phyloP scores from a whole-genome alignment of 345 rosid species.

The Capsella bursapastoris region DNA sequence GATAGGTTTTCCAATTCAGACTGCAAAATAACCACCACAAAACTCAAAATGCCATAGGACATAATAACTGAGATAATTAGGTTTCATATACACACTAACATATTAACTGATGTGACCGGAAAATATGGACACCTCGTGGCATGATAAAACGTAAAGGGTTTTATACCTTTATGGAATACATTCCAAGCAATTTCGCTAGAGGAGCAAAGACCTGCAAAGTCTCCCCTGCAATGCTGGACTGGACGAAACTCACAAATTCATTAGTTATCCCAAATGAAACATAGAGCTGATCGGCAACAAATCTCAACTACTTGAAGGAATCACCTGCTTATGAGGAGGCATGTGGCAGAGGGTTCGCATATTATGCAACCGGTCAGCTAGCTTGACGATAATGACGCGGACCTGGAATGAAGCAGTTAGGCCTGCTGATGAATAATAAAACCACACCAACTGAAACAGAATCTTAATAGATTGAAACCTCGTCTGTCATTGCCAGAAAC shows the following conservation, averaged over 20 bases:
- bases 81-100: conserved; percentile 7
- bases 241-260: conserved; percentile 47
- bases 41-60: conserved; percentile 28
- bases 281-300: conserved; percentile 27
- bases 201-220: conserved; percentile 99
- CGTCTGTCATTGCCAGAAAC: conserved; percentile 98
- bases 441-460: conserved; percentile 27
- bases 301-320: conserved; percentile 22
- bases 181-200: conserved; percentile 92
- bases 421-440: conserved; percentile 23
- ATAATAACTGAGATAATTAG: conserved; percentile 18
- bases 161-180: conserved; percentile 95
- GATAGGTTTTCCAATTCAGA: conserved; percentile 95
- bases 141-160: neutral
- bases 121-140: conserved; percentile 15
- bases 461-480: conserved; percentile 52
- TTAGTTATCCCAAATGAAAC: conserved; percentile 29
- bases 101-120: neutral
- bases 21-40: conserved; percentile 56
- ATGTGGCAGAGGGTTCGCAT: conserved; percentile 95
- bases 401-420: conserved; percentile 62
- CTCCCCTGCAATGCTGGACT: conserved; percentile 97
- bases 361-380: conserved; percentile 97
- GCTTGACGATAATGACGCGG: conserved; percentile 97
- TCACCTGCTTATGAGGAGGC: conserved; percentile 98